A percentile compares a stretch with the other conserved stretches of the same genome.
Conservation (phyloP, 768 basidiomycete species). For the Neoboletus brunneissimus region DNA sequence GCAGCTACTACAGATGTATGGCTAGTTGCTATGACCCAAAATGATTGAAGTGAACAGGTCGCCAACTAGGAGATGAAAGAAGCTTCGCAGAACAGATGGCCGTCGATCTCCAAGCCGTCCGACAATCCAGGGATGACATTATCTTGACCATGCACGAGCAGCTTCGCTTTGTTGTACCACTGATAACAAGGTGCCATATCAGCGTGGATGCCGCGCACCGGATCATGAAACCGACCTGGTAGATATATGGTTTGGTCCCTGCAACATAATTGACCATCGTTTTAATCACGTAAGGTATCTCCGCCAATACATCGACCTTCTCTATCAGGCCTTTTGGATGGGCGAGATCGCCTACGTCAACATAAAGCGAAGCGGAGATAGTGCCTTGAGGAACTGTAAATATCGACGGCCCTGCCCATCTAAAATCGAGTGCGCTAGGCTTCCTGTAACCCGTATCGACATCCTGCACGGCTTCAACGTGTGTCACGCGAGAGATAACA, state of each 20-base stretch:
- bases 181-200: conserved; percentile 20
- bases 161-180: conserved; percentile 58
- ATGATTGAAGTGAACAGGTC: background rate
- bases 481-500: conserved; percentile 63
- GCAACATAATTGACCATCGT: conserved; percentile 91
- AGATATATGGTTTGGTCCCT: conserved; percentile 91
- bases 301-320: conserved; percentile 92
- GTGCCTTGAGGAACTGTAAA: conserved; percentile 48
- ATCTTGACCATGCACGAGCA: conserved; percentile 45
- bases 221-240: conserved; percentile 60
- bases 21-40: background rate
- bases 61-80: conserved; percentile 71
- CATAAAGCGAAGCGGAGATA: conserved; percentile 53
- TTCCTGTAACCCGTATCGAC: conserved; percentile 77
- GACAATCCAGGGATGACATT: conserved; percentile 40
- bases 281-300: conserved; percentile 91
- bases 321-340: conserved; percentile 77
- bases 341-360: conserved; percentile 56
- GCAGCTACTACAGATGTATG: conserved; percentile 12
- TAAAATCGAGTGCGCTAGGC: conserved; percentile 66
- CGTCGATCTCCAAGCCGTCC: conserved; percentile 51
- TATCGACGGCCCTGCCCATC: conserved; percentile 76
- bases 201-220: background rate
- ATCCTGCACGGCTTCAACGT: conserved; percentile 62
- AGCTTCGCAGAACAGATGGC: conserved; percentile 82